Evolutionary conservation across 106 monocot genomes (phyloP).

Genomic region (Allium fistulosum): DNA sequence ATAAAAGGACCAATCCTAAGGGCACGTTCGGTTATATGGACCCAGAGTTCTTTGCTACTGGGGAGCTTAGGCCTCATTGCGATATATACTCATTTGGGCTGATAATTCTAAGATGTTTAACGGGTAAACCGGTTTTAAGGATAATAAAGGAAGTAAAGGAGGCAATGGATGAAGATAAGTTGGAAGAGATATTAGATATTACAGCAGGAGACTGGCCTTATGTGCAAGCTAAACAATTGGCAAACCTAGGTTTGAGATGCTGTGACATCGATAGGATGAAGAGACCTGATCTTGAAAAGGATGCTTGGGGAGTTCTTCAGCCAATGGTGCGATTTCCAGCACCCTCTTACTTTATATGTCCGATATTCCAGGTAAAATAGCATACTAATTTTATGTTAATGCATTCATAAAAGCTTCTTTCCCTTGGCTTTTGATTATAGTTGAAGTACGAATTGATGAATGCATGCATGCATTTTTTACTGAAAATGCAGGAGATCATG

Average conservation of each 20-base stretch:
- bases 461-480: no score
- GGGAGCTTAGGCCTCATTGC: conserved; percentile 34
- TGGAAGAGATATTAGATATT: conserved; percentile 30
- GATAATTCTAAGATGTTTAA: conserved; percentile 32
- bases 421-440: no score
- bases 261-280: conserved; percentile 22
- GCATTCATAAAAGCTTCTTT: no score
- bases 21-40: conserved; percentile 37
- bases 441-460: no score
- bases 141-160: conserved; percentile 35
- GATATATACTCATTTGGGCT: conserved; percentile 57
- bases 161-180: conserved; percentile 17
- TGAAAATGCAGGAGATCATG: conserved; percentile 54
- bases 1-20: conserved; percentile 11
- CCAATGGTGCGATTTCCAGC: conserved; percentile 12
- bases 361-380: conserved; percentile 32
- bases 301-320: conserved; percentile 31
- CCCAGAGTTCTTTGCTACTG: conserved; percentile 35
- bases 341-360: conserved; percentile 38
- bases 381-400: no score
- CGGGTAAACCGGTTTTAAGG: conserved; percentile 30
- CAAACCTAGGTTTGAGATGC: conserved; percentile 29
- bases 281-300: conserved; percentile 25
- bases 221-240: conserved; percentile 31
- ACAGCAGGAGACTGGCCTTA: conserved; percentile 50